A percentile compares a stretch with the other conserved stretches of the same genome.
Conservation (phyloP, 2,329 filamentous ascomycete genomes). For the Fusarium haematococcum region DNA sequence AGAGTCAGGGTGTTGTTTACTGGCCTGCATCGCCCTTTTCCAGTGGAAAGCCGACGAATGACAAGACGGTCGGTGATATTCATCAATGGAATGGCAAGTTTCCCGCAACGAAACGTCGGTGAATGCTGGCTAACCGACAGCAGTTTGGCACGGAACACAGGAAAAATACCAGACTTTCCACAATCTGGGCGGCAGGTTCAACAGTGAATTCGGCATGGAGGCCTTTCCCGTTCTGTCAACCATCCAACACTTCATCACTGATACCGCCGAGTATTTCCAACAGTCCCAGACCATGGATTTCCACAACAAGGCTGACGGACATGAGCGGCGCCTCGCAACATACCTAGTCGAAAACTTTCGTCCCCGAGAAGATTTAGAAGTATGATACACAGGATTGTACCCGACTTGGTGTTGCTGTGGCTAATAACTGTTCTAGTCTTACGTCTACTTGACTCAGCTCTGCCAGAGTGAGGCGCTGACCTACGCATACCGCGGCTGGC, state of each 20-base stretch:
- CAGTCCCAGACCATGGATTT: slow-evolving; percentile 92
- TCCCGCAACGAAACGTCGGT: background rate
- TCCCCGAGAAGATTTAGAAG: slow-evolving; percentile 51
- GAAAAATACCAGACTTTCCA: slow-evolving; percentile 94
- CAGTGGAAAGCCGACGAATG: slow-evolving; percentile 79
- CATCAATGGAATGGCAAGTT: slow-evolving; percentile 83
- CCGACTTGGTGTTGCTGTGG: slow-evolving; percentile 39
- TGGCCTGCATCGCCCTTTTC: slow-evolving; percentile 85
- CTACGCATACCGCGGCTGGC: slow-evolving; percentile 75
- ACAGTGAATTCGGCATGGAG: slow-evolving; percentile 96
- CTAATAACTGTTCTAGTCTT: slow-evolving; percentile 70
- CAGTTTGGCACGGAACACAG: slow-evolving; percentile 90
- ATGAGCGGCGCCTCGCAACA: slow-evolving; percentile 86
- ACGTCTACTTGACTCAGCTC: slow-evolving; percentile 77
- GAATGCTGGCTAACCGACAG: background rate
- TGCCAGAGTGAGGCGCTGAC: slow-evolving; percentile 77
- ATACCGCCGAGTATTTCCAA: slow-evolving; percentile 81
- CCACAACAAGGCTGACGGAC: slow-evolving; percentile 94
- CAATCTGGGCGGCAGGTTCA: slow-evolving; percentile 86
- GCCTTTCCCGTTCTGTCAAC: slow-evolving; percentile 88
- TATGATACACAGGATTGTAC: background rate
- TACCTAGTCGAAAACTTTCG: slow-evolving; percentile 93
- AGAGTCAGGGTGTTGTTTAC: slow-evolving; percentile 79
- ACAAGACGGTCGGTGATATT: slow-evolving; percentile 87
- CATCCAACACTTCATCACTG: slow-evolving; percentile 80